phyloP scores from a whole-genome alignment of 129 eudicot species.

The Apium graveolens region DNA sequence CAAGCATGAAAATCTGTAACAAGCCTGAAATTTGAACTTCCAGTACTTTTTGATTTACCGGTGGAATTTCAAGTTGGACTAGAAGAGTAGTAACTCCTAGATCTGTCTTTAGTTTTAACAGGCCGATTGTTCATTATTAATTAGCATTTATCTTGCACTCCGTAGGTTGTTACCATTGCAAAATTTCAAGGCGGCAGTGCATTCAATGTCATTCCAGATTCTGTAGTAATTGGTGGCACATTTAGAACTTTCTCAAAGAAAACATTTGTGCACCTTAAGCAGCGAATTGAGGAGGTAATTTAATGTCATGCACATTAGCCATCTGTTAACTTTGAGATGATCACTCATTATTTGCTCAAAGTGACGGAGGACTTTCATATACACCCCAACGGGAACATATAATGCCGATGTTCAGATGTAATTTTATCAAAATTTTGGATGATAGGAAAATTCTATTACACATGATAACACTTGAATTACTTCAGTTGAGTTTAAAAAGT shows the following conservation, averaged over 20 bases:
- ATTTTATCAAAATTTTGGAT: neutral
- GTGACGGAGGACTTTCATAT: neutral
- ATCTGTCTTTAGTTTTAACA: neutral
- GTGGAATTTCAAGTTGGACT: neutral
- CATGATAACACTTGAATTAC: neutral
- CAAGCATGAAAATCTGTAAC: slow-evolving; percentile 1
- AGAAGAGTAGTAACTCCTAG: neutral
- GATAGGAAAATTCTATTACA: neutral
- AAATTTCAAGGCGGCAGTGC: slow-evolving; percentile 94
- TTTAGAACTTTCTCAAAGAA: slow-evolving; percentile 72
- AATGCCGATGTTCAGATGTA: neutral
- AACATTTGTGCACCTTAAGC: slow-evolving; percentile 65
- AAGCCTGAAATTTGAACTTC: neutral
- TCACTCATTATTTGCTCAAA: neutral
- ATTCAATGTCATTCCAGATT: slow-evolving; percentile 95
- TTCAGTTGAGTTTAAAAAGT: neutral
- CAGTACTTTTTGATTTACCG: neutral
- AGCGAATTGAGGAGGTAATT: slow-evolving; percentile 83
- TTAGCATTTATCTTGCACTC: slow-evolving; percentile 2
- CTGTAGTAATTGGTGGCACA: slow-evolving; percentile 90
- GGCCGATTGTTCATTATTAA: neutral
- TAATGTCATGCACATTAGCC: neutral
- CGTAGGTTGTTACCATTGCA: slow-evolving; percentile 86
- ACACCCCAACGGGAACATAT: neutral
- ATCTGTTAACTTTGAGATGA: neutral